Evolutionary conservation across 768 basidiomycete genomes (phyloP), one percentile per base, ranked within the genome.

Genomic region (Kwoniella dendrophila): DNA sequence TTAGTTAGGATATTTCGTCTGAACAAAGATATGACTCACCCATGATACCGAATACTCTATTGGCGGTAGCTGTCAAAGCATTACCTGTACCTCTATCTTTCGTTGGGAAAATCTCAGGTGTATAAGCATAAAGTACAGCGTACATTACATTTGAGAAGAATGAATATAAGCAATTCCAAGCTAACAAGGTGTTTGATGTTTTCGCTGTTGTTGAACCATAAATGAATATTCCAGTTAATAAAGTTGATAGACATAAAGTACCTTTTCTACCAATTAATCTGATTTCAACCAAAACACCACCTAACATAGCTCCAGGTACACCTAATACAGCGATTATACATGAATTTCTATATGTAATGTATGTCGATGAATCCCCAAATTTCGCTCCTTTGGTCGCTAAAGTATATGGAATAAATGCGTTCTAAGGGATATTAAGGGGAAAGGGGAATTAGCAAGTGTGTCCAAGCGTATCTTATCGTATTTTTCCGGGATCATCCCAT

Each of bases 91-190:
- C 85, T 54, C 85, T 82, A 66, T 84, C 83, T 8, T 84, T 83
- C 0, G 84, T 84, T 0, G 85, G 84, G 78, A 86, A 86, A n/a
- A 84, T 83, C 69, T 86, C 85, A 0, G 85, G 85, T 2, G 85
- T 85, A 64, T 85, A 85, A 2, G 84, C 84, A 59, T 82, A 86
- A n/a, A 85, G 78, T 10, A 84, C 81, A 10, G 83, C 84, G 61
- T 84, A 47, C 55, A 38, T 68, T 51, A 67, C 67, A 68, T 86
- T 86, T 55, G 84, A 85, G 64, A 78, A 83, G 72, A 87, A 87
- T n/a, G 80, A 82, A 65, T 88, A 88, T 8, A 84, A 88, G 71
- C 88, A 90, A 77, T 90, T 90, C 89, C 89, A 90, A 48, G 86
- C 89, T 26, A 90, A 82, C 41, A 90, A 82, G 27, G 84, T 82